Conservation (phyloP, 2,329 filamentous ascomycete genomes). For the Fusarium sterilihyphosum region DNA sequence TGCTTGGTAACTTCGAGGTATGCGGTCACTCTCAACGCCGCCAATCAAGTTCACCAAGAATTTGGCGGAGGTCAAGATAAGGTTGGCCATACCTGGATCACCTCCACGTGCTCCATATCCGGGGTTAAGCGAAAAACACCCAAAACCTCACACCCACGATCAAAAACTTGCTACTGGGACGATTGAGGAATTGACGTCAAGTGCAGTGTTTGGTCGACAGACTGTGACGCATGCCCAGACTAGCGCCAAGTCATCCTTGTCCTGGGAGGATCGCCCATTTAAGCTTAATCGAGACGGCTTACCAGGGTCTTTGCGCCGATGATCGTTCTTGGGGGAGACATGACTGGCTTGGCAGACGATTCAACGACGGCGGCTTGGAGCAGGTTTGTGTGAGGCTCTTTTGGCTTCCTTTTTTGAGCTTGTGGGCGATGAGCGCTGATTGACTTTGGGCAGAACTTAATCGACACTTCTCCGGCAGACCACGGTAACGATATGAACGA, state of each 20-base stretch:
- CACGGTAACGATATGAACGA: accelerated
- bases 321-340: background rate
- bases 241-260: slow-evolving; percentile 23
- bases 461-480: background rate
- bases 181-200: slow-evolving; percentile 30
- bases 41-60: background rate
- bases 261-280: slow-evolving; percentile 22
- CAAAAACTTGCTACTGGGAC: background rate
- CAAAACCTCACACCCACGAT: background rate
- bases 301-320: background rate
- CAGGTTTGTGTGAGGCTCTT: background rate
- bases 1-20: background rate
- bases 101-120: background rate
- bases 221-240: slow-evolving; percentile 37
- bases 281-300: slow-evolving; percentile 27
- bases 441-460: background rate
- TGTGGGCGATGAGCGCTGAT: background rate
- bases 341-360: background rate
- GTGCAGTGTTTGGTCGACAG: slow-evolving; percentile 1
- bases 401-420: background rate
- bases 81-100: background rate
- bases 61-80: background rate
- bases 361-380: background rate
- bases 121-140: background rate
- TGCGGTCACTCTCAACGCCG: background rate